Evolutionary conservation across 1,284 basidiomycete genomes (phyloP).

Genomic region (Puccinia coronata): DNA sequence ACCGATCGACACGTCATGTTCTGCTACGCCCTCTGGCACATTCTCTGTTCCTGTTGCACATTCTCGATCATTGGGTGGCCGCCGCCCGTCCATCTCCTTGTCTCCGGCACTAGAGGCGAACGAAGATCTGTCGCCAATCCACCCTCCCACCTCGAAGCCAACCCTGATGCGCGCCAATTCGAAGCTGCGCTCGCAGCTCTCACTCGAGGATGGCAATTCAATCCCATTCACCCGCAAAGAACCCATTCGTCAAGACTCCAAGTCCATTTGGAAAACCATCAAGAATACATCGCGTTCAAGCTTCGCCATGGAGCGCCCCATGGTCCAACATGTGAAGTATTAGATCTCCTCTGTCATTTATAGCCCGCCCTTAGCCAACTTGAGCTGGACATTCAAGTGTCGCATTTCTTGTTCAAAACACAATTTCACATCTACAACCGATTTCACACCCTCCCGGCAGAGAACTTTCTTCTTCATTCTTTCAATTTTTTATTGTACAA

Average conservation of each 20-base stretch:
- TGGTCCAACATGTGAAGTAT: not conserved
- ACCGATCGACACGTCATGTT: not conserved
- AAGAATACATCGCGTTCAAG: not conserved
- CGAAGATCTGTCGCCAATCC: not conserved
- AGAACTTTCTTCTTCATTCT: not conserved
- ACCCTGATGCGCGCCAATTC: not conserved
- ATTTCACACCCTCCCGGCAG: not conserved
- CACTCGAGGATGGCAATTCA: not conserved
- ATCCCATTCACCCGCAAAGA: not conserved
- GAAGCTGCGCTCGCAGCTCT: too few relatives aligned
- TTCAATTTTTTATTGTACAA: not conserved
- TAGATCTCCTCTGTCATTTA: not conserved
- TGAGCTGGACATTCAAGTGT: not conserved
- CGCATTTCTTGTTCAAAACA: not conserved
- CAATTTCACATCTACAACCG: not conserved
- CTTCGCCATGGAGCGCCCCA: not conserved
- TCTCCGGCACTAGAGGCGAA: constrained; percentile 1
- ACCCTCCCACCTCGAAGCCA: not conserved
- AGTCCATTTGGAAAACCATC: constrained; percentile 30
- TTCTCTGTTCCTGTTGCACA: not conserved
- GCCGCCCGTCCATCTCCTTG: not conserved
- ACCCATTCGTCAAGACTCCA: not conserved
- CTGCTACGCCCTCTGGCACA: not conserved
- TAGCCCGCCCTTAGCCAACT: too few relatives aligned
- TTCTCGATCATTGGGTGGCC: not conserved